These are phyloP conservation scores for Penicillium sp. DNA, from an alignment of 2,329 filamentous ascomycete species.

Conservation along the genomic window DNA sequence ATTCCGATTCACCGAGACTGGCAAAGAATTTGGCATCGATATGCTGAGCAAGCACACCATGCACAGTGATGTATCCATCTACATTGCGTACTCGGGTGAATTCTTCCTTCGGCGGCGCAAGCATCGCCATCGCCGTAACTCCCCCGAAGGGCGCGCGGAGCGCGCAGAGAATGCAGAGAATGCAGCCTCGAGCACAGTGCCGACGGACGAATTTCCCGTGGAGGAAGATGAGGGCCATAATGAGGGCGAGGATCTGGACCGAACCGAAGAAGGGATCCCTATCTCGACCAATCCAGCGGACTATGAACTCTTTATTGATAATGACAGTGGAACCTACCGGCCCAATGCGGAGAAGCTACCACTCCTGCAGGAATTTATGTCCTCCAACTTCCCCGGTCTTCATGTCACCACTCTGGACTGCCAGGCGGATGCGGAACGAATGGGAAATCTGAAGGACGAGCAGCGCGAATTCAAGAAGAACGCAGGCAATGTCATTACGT, in stretches of 20 bases:
- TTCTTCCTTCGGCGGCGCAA: constrained; percentile 73
- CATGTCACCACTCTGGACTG: constrained; percentile 67
- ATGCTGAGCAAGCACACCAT: constrained; percentile 91
- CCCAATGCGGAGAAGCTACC: constrained; percentile 71
- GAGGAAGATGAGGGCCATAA: constrained; percentile 25
- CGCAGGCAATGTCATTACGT: constrained; percentile 46
- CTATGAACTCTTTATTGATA: constrained; percentile 89
- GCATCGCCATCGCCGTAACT: constrained; percentile 36
- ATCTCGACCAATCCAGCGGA: constrained; percentile 47
- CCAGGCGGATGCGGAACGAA: constrained; percentile 59
- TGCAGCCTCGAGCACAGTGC: constrained; percentile 20
- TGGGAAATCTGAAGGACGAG: constrained; percentile 64
- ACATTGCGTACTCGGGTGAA: constrained; percentile 85
- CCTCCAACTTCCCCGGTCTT: constrained; percentile 66
- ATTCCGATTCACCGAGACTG: constrained; percentile 87
- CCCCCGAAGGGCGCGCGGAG: constrained; percentile 3
- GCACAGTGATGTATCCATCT: constrained; percentile 85
- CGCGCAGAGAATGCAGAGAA: background rate
- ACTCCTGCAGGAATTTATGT: constrained; percentile 60
- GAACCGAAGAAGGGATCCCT: constrained; percentile 3
- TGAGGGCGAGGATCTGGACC: constrained; percentile 37
- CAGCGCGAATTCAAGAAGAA: constrained; percentile 67
- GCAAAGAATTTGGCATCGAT: constrained; percentile 90
- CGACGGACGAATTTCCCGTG: constrained; percentile 25
- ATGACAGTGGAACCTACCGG: constrained; percentile 87